These are phyloP conservation scores for Rutidosis leptorrhynchoides DNA, from an alignment of 129 eudicot species.

Conservation along the genomic window DNA sequence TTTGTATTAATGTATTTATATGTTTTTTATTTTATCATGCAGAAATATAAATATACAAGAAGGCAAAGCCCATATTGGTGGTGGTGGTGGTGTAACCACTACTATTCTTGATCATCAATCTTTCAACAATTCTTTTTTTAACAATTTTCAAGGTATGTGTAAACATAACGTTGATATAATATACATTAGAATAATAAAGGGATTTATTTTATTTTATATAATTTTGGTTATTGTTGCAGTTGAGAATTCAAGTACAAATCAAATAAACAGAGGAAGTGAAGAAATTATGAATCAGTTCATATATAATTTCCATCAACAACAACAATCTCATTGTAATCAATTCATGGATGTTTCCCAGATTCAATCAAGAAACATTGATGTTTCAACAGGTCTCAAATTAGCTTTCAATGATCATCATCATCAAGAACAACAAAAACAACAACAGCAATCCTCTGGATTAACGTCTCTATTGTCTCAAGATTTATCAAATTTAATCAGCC, in stretches of 20 bases:
- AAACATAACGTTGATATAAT: neutral
- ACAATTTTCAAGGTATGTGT: conserved; percentile 38
- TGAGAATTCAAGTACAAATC: conserved; percentile 34
- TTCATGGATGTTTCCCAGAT: conserved; percentile 55
- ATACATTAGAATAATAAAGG: conserved; percentile 1
- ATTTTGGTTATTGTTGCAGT: conserved; percentile 19
- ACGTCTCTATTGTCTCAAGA: conserved; percentile 44
- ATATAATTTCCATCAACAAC: conserved; percentile 16
- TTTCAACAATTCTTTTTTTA: conserved; percentile 34
- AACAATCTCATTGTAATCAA: conserved; percentile 34
- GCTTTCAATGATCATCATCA: conserved; percentile 65
- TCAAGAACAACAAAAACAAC: conserved; percentile 39
- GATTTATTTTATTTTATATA: neutral
- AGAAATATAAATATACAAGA: conserved; percentile 48
- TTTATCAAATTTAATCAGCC: conserved; percentile 45
- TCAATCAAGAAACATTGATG: conserved; percentile 44
- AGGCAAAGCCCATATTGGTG: conserved; percentile 37
- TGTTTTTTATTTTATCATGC: conserved; percentile 22
- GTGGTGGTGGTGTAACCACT: conserved; percentile 19
- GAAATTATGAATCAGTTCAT: conserved; percentile 31
- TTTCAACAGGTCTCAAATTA: conserved; percentile 63
- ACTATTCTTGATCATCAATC: conserved; percentile 47
- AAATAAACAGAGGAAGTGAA: conserved; percentile 61
- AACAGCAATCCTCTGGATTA: conserved; percentile 39
- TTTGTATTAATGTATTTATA: neutral